Percentiles rank a stretch among this genome's conserved stretches.
Evolutionary conservation across 768 basidiomycete genomes (phyloP).

Genomic region (Tylopilus plumbeoviolaceoides): DNA sequence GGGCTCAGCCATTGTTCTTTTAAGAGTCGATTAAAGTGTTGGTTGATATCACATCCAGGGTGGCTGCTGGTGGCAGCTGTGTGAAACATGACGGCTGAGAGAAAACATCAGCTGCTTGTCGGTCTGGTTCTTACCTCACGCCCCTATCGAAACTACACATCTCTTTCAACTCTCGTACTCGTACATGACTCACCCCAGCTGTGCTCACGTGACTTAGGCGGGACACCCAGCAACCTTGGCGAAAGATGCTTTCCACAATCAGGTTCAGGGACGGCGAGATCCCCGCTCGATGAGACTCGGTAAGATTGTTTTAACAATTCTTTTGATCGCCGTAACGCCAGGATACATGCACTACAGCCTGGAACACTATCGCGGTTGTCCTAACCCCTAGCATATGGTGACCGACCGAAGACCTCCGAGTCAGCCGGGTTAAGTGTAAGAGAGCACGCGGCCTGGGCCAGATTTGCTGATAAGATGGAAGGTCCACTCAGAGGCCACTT

Average conservation of each 20-base stretch:
- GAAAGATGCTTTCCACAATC: neutral
- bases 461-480: neutral
- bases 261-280: neutral
- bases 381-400: neutral
- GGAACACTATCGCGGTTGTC: no score
- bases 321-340: neutral
- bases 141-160: neutral
- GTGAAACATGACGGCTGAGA: neutral
- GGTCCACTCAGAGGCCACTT: neutral
- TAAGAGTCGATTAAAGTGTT: no score
- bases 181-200: no score
- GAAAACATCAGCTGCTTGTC: neutral
- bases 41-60: no score
- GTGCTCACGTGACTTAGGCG: neutral
- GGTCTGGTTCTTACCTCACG: neutral
- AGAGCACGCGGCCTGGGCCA: neutral
- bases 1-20: no score
- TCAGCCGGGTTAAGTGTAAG: neutral
- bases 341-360: no score
- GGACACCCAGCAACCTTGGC: no score
- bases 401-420: neutral
- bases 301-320: neutral
- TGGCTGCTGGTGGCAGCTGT: neutral
- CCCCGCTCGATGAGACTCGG: neutral
- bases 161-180: no score